Evolutionary conservation across 305 asterid genomes (phyloP), one percentile per base, ranked within the genome.

Genomic region (Fraxinus greggii): DNA sequence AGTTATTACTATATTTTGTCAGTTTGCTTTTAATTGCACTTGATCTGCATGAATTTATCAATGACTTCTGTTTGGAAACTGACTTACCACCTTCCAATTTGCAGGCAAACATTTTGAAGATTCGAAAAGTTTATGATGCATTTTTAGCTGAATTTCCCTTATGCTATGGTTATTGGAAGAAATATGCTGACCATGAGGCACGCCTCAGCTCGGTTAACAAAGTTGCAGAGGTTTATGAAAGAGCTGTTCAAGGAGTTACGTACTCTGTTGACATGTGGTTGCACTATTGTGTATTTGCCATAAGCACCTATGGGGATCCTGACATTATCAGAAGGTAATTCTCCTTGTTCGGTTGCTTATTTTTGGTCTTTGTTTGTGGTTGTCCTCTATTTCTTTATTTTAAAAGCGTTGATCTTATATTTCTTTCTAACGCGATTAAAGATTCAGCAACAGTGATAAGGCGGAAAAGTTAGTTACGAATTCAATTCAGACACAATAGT

Each of bases 251-350:
- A 83, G 98, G 97, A 65, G 99, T 97, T 82, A 92, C 99, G 75
- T 97, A 97, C 89, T 97, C 99, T 85, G 99, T 97, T 67, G 99
- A 97, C 81, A 95, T 94, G 96, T 97, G 99, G 99, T 86, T 95
- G 89, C 98, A 97, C 83, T 97, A 97, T 84, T 97, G 97, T 85
- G 93, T 86, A 72, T 97, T 95, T 85, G 87, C 98, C 76, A 92
- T 97, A 78, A 86, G 93, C 86, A 90, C 96, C 26, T 97, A 92
- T 72, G 96, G 97, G 80, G 98, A 97, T 87, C 97, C 97, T 51
- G 97, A 92, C 33, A 86, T 92, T 78, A 88, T 95, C 84, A 88
- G 98, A 90, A 91, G 99, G 98, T 97, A 93, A 89, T 84, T 76
- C 80, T 38, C 42, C 48, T 77, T 48, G 38, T 63, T 83, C 12